A percentile compares a stretch with the other conserved stretches of the same genome.
Conservation (phyloP, 1,139 yeast genomes). For the Suhomyces wounanorum region DNA sequence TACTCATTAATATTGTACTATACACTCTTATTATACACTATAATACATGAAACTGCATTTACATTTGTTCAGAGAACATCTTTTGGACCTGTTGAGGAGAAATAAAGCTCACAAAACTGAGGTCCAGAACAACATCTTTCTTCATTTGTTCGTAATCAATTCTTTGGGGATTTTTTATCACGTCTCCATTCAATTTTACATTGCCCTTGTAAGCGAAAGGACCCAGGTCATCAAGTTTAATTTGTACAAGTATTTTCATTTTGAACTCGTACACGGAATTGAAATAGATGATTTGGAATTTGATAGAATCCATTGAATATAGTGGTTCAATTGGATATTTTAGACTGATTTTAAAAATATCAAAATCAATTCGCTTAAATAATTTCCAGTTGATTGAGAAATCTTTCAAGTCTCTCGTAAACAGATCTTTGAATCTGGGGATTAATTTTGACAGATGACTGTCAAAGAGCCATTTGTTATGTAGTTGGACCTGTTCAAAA, state of each 20-base stretch:
- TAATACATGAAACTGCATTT: conserved; percentile 2
- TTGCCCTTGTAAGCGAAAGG: conserved; percentile 7
- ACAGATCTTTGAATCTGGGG: conserved; percentile 1
- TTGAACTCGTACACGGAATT: conserved; percentile 16
- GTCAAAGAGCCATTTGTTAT: conserved; percentile 8
- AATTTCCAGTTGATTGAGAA: conserved; percentile 25
- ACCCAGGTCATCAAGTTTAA: conserved; percentile 11
- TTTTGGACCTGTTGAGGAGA: neutral
- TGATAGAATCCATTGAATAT: conserved; percentile 12
- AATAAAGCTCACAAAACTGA: conserved; percentile 1
- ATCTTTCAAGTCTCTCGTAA: conserved; percentile 17
- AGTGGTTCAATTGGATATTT: conserved; percentile 28
- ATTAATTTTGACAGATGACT: conserved; percentile 2
- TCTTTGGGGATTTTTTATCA: neutral
- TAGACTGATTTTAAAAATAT: conserved; percentile 30
- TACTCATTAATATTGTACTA: conserved; percentile 30
- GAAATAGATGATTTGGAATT: conserved; percentile 19
- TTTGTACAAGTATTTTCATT: conserved; percentile 9
- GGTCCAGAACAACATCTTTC: conserved; percentile 4
- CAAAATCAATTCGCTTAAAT: conserved; percentile 28
- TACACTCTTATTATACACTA: conserved; percentile 8
- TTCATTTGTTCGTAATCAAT: neutral
- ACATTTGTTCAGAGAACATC: neutral
- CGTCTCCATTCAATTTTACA: neutral
- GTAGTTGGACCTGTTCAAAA: neutral